These are phyloP conservation scores for Porcisia hertigi DNA, from an alignment of 208 protist genomes.

Conservation along the genomic window DNA sequence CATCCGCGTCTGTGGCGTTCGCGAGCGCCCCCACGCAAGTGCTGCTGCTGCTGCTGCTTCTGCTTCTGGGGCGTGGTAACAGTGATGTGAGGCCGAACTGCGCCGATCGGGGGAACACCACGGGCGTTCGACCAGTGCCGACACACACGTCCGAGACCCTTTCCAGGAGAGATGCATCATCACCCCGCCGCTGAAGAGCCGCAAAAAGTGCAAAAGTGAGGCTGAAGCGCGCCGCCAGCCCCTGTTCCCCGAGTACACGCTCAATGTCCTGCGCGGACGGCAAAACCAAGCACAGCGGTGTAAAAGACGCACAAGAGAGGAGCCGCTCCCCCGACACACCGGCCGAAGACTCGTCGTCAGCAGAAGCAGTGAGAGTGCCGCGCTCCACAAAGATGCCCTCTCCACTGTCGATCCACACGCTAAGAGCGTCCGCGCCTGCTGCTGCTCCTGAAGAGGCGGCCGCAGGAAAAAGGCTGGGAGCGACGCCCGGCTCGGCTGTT, in stretches of 20 bases:
- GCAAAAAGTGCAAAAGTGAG: constrained; percentile 12
- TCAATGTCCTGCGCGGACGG: constrained; percentile 20
- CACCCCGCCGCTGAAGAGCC: neutral
- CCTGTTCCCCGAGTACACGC: constrained; percentile 10
- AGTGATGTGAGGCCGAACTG: constrained; percentile 12
- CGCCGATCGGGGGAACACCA: constrained; percentile 8
- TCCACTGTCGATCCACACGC: constrained; percentile 12
- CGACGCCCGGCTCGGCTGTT: neutral
- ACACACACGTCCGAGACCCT: constrained; percentile 7
- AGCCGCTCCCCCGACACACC: neutral
- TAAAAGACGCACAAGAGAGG: neutral
- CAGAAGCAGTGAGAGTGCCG: neutral
- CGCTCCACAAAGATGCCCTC: constrained; percentile 2
- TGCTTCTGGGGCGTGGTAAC: neutral
- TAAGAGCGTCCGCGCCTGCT: neutral
- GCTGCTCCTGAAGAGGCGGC: neutral
- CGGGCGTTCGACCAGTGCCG: constrained; percentile 8
- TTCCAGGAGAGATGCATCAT: neutral
- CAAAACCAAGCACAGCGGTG: constrained; percentile 22
- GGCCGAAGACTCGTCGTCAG: neutral
- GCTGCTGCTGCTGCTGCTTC: neutral
- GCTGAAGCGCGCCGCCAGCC: constrained; percentile 13
- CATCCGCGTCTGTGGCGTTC: neutral
- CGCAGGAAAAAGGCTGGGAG: neutral
- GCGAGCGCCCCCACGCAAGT: neutral